phyloP scores from a whole-genome alignment of 139 green algal species.

The Tetradesmus obliquus region DNA sequence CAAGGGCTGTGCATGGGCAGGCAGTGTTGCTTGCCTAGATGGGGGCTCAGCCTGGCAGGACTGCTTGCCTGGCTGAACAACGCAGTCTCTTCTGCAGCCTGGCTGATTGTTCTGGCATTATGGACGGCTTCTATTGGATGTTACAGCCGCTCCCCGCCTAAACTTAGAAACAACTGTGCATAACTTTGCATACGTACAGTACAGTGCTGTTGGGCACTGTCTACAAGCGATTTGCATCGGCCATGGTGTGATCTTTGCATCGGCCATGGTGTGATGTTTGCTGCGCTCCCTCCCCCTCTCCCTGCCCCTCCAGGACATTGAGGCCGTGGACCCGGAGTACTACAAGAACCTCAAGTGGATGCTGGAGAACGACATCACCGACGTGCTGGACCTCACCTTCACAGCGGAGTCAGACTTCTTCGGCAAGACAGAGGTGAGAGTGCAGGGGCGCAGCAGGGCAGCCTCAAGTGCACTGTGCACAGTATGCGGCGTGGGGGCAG shows the following conservation, averaged over 20 bases:
- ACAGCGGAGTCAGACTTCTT: conserved; percentile 94
- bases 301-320: conserved; percentile 80
- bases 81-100: no score
- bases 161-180: no score
- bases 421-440: conserved; percentile 73
- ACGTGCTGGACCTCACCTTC: conserved; percentile 95
- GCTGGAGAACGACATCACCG: conserved; percentile 96
- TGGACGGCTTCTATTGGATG: no score
- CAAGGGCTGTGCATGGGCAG: not conserved
- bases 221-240: no score
- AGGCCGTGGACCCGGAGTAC: conserved; percentile 97
- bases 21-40: not conserved
- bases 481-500: not conserved
- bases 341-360: conserved; percentile 96
- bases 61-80: not conserved
- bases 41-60: not conserved
- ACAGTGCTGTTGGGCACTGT: no score
- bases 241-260: not conserved
- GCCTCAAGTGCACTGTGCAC: not conserved
- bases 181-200: no score
- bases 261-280: not conserved
- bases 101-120: no score
- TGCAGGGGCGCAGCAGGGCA: not conserved
- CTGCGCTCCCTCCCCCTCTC: not conserved
- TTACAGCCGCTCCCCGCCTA: no score